Evolutionary conservation across 1,284 basidiomycete species (phyloP), one percentile per base, ranked within the genome.

Genomic region (Anthracocystis panici-leucophaei): DNA sequence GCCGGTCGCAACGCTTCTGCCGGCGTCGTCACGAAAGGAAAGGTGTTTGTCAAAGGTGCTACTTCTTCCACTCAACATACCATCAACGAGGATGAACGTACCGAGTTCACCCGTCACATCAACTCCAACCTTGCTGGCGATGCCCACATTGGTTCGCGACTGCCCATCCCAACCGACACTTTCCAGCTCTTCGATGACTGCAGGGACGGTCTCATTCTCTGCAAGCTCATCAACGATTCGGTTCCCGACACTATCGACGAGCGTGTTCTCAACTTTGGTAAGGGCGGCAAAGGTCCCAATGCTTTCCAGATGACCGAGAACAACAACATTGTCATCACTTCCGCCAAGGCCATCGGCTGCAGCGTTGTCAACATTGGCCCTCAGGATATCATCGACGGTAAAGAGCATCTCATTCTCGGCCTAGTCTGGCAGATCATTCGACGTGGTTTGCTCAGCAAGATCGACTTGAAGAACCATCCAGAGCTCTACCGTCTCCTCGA

Each of bases 251-350:
- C 96, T 9, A 99, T 99, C 87, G 96, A 99, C 87, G 93, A 92
- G 79, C 95, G 96, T 89, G 96, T 98, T 5, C 89, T 99, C 79
- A 99, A 99, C 89, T 69, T 76, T 42, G 82, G 80, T 56, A 84
- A 85, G 25, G 84, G 68, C 18, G 87, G 86, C 46, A 88, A 88
- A 76, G 84, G 84, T 73, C 79, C 90, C 90, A 21, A 90, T 95
- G 65, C 97, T 94, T 99, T 99, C 90, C 95, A 98, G 85, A 97
- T 97, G 86, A 98, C 96, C 0, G 96, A 99, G 86, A 99, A 99
- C 89, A 98, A 99, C 89, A 99, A 98, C 87, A 96, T 99, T 81
- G 96, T 99, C 85, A 97, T 99, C 87, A 93, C 93, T 11, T 99
- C 97, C 35, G 91, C 96, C 46, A 96, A 97, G 87, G 96, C 93